Base-by-base conservation (phyloP, 805 yeast species). In the Zygoascus bituminiphila region DNA sequence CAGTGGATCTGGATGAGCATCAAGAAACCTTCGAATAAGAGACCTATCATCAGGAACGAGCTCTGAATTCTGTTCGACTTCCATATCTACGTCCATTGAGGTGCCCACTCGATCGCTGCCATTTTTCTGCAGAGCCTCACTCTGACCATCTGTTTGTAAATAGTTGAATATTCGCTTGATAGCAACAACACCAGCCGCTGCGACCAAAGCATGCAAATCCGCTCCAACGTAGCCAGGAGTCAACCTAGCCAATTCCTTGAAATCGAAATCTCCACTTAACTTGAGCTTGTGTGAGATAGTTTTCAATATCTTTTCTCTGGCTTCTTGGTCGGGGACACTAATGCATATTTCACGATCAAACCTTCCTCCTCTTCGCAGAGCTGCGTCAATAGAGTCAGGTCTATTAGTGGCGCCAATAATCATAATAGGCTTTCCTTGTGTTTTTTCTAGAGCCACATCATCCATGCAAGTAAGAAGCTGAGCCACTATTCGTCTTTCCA, bases 181-280 rank as follows among this genome's bases (percentile, higher is more conserved):
- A 1, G 98, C 96, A 54, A 86, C 77, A 17, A 88, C 84, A 50
- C 98, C 98, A 0, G 98, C 96, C 2, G 96, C 96, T 0, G 96
- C 81, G 1, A 87, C 94, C 49, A 93, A 73, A 12, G 98, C 94
- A 59, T 88, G 88, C 56, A 93, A 74, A 71, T 93, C 98, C 1
- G 98, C 98, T 46, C 98, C 98, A 5, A 93, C 98, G 65, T 81
- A 93, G 14, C 98, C 98, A 0, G 98, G 97, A 0, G 98, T 93
- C 70, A 86, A 70, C 61, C 89, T 89, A 1, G 98, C 96, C 45
- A 93, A 71, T 51, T 76, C 75, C 40, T 67, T 60, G 62, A 79
- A 86, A 56, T 89, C 88, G 55, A 91, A 78, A 5, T 65, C 57
- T 2, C 86, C 89, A 43, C 78, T 78, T 37, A 88, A 69, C 58